Base-by-base conservation (phyloP, 768 basidiomycete genomes). In the Boletales sp. region DNA sequence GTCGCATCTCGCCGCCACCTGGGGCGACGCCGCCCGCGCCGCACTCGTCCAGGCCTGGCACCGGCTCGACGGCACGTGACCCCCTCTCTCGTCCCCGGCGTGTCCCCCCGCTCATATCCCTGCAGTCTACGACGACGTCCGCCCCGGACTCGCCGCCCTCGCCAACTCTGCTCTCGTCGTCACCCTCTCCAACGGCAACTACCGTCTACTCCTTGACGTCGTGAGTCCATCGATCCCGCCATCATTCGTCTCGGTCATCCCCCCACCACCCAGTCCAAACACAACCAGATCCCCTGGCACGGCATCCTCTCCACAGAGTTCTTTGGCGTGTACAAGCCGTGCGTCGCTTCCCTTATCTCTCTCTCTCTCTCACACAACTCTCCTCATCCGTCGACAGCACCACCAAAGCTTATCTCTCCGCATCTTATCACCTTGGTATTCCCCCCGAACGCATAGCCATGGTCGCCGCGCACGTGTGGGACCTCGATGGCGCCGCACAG, bases 291-390 rank as follows among this genome's bases (percentile, higher is more conserved):
- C 4, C 83, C 84, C 0, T 86, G 82, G 84, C 83, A 86, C 49
- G 70, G 72, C 1, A 65, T 87, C 18, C 74, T 87, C 48, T 83
- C 83, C 1, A 69, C 76, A 2, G 82, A 84, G 48, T 66, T 86
- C 15, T 81, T 86, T 43, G 70, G 72, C 9, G 75, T 77, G 0
- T 86, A 78, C 70, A 87, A 87, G 59, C 82, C 85, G 84, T 86
- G 39, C 35, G 80, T 66, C 7, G 25, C 8, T n/a, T 14, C 2
- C 14, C 8, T 30, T 49, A 30, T n/a, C n/a, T n/a, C n/a, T n/a
- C n/a, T n/a, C n/a, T n/a, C n/a, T 25, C 21, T 3, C 21, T 3
- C 21, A 25, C 5, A 2, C 21, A 5, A 2, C 21, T 25, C 3
- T 25, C 21, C 21, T 5, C 21, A 25, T 25, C 21, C 21, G 21